Percentiles rank a stretch among this genome's conserved stretches.
These are phyloP conservation scores for Secale cereale DNA, from an alignment of 176 grass and related monocot species.

Conservation along the genomic window DNA sequence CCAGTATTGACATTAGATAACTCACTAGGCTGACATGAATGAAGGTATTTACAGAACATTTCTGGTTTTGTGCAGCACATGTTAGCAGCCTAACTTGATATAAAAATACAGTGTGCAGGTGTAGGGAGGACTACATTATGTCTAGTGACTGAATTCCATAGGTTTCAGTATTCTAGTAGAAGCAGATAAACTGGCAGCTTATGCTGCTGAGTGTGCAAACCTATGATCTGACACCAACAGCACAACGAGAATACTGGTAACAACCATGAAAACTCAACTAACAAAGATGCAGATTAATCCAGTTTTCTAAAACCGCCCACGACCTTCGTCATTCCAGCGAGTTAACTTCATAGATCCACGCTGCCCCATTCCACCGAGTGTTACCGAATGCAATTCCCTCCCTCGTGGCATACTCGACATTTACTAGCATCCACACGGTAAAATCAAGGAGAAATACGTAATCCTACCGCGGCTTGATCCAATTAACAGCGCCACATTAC, in stretches of 20 bases:
- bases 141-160: background rate
- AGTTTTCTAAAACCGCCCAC: background rate
- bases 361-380: too few relatives aligned
- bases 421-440: background rate
- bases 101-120: accelerated
- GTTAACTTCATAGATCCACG: background rate
- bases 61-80: background rate
- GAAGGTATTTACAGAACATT: background rate
- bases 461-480: background rate
- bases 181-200: background rate
- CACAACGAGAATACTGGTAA: background rate
- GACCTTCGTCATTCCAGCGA: background rate
- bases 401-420: background rate
- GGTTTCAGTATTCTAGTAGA: background rate
- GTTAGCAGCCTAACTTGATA: background rate
- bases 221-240: background rate
- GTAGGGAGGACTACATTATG: background rate
- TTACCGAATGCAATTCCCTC: too few relatives aligned
- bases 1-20: background rate
- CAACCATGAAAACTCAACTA: background rate
- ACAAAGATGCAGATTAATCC: background rate
- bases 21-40: background rate
- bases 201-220: too few relatives aligned
- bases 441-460: background rate
- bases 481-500: background rate